phyloP scores from a whole-genome alignment of 495 filamentous ascomycete genomes.

The Talaromyces borbonicus region DNA sequence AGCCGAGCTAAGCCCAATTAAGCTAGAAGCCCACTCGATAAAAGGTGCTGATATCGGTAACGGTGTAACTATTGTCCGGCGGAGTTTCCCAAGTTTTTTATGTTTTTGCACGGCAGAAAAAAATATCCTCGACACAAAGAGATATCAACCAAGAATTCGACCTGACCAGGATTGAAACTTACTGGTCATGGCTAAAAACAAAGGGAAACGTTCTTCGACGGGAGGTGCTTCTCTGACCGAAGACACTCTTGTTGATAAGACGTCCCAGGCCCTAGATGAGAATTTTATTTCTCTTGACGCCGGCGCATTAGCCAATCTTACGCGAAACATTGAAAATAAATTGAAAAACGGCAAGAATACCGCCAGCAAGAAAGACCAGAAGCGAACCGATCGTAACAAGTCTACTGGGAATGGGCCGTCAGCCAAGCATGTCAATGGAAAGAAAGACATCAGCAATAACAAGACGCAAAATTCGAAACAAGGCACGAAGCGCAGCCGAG shows the following conservation, averaged over 20 bases:
- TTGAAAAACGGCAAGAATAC: conserved; percentile 26
- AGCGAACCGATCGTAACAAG: conserved; percentile 18
- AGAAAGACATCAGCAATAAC: conserved; percentile 9
- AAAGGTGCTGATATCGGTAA: conserved; percentile 10
- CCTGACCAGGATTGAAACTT: not conserved
- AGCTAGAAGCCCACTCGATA: conserved; percentile 7
- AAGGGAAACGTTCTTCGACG: conserved; percentile 29
- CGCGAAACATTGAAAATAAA: conserved; percentile 52
- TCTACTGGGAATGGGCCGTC: conserved; percentile 18
- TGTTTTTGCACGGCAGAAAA: conserved; percentile 10
- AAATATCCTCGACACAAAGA: conserved; percentile 4
- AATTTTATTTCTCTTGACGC: conserved; percentile 44
- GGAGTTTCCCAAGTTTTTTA: conserved; percentile 11
- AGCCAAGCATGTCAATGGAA: conserved; percentile 9
- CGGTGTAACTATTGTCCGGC: conserved; percentile 22
- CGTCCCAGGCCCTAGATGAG: conserved; percentile 13
- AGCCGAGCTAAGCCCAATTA: not conserved
- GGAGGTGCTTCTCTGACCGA: conserved; percentile 17
- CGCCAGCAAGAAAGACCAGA: conserved; percentile 30
- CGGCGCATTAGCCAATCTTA: conserved; percentile 50
- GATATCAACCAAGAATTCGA: not conserved
- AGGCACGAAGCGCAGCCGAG: conserved; percentile 40
- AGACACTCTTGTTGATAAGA: conserved; percentile 13
- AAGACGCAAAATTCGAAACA: conserved; percentile 23
- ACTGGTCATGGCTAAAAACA: conserved; percentile 28